Evolutionary conservation across 2,329 filamentous ascomycete species (phyloP).

Genomic region (Thelonectria rubi): DNA sequence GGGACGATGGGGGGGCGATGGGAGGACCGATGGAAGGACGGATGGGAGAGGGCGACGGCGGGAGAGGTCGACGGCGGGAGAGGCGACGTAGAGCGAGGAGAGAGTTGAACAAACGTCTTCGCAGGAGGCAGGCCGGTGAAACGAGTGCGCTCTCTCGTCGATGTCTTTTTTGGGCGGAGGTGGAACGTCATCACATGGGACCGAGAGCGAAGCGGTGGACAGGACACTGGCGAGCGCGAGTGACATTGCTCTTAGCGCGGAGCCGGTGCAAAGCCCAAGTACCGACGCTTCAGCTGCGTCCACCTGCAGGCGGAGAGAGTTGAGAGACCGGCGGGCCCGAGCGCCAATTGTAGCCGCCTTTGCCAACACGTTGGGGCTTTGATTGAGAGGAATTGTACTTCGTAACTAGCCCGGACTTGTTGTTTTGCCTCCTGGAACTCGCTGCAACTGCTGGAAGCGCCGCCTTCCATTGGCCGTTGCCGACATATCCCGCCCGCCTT

Average conservation of each 20-base stretch:
- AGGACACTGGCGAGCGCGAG: constrained; percentile 1
- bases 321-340: constrained; percentile 15
- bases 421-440: not conserved
- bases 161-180: constrained; percentile 8
- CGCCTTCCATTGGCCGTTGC: constrained; percentile 19
- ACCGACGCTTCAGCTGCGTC: not conserved
- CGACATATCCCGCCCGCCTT: constrained; percentile 40
- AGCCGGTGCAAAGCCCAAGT: not conserved
- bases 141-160: constrained; percentile 10
- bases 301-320: too few relatives aligned
- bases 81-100: not conserved
- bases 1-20: constrained; percentile 16
- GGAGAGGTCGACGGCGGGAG: not conserved
- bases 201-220: not conserved
- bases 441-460: not conserved
- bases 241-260: constrained; percentile 1
- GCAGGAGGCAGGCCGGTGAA: constrained; percentile 16
- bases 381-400: constrained; percentile 15
- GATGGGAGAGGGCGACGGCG: not conserved
- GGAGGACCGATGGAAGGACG: not conserved
- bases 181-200: constrained; percentile 30
- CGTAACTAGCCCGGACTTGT: constrained; percentile 12
- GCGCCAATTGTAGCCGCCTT: constrained; percentile 40
- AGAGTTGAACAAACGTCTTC: not conserved
- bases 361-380: constrained; percentile 41